These are phyloP conservation scores for Tetrapyrgos nigripes DNA, from an alignment of 1,284 basidiomycete species.

Conservation along the genomic window DNA sequence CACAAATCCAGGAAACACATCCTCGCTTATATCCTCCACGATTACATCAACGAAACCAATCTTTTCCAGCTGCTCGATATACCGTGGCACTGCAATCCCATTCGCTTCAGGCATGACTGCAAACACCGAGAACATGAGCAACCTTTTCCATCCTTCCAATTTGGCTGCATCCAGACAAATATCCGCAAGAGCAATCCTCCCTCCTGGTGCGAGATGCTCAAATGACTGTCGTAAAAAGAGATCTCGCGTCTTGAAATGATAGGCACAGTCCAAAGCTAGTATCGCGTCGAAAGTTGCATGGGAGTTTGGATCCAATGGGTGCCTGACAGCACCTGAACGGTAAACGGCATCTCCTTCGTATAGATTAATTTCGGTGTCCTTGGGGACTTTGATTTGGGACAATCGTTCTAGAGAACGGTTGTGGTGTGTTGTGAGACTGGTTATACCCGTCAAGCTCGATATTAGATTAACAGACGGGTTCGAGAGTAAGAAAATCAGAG, in stretches of 20 bases:
- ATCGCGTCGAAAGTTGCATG: constrained; percentile 48
- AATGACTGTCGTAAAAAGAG: constrained; percentile 56
- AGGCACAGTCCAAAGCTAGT: constrained; percentile 73
- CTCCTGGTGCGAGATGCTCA: constrained; percentile 52
- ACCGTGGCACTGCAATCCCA: constrained; percentile 52
- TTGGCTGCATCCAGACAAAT: constrained; percentile 53
- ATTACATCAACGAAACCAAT: constrained; percentile 62
- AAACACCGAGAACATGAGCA: constrained; percentile 36
- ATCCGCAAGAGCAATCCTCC: constrained; percentile 70
- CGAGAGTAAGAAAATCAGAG: constrained; percentile 57
- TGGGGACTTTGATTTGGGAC: constrained; percentile 23
- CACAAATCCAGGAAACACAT: constrained; percentile 68
- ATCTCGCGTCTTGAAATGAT: constrained; percentile 66
- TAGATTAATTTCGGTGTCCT: constrained; percentile 29
- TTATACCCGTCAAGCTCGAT: constrained; percentile 61
- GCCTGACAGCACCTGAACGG: constrained; percentile 32
- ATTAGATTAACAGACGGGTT: constrained; percentile 55
- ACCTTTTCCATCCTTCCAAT: constrained; percentile 28
- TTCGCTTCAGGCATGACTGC: constrained; percentile 62
- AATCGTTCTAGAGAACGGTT: constrained; percentile 52
- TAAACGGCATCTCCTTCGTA: constrained; percentile 60
- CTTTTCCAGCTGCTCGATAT: constrained; percentile 49
- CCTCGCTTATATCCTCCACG: constrained; percentile 63
- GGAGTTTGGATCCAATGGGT: constrained; percentile 49
- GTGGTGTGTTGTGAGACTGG: constrained; percentile 60